Evolutionary conservation across 805 yeast genomes (phyloP).

Genomic region (Hanseniaspora clermontiae): DNA sequence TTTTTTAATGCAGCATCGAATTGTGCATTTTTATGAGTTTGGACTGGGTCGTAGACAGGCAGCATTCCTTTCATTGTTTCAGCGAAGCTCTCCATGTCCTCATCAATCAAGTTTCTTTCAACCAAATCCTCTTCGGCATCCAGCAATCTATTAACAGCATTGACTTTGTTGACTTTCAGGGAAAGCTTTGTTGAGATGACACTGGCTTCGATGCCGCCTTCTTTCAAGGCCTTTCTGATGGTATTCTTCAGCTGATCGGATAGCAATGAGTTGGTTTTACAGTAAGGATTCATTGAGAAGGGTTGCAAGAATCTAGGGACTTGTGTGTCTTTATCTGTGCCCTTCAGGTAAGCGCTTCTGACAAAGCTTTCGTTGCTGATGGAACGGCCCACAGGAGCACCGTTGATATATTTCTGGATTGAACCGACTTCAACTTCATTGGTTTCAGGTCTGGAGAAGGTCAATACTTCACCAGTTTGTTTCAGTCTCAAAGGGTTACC

Average conservation of each 20-base stretch:
- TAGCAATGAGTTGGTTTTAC: constrained; percentile 53
- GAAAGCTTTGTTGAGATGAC: constrained; percentile 69
- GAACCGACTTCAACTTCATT: constrained; percentile 2
- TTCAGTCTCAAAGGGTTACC: constrained; percentile 30
- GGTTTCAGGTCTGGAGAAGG: constrained; percentile 17
- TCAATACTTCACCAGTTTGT: constrained; percentile 25
- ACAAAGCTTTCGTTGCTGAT: constrained; percentile 13
- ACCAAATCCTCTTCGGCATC: constrained; percentile 53
- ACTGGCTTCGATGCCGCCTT: constrained; percentile 46
- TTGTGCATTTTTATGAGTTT: constrained; percentile 17
- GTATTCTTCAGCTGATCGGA: constrained; percentile 45
- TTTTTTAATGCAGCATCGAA: neutral
- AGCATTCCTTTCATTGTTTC: constrained; percentile 62
- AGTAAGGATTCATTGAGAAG: constrained; percentile 62
- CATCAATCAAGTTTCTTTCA: constrained; percentile 35
- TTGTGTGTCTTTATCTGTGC: constrained; percentile 13
- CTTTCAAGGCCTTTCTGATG: constrained; percentile 45
- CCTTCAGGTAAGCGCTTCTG: constrained; percentile 14
- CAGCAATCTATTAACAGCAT: constrained; percentile 66
- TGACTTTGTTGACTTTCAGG: constrained; percentile 71
- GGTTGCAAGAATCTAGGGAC: constrained; percentile 43
- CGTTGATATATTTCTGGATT: neutral
- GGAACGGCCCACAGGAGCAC: neutral
- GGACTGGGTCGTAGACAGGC: constrained; percentile 48
- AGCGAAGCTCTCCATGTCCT: constrained; percentile 49